A percentile compares a stretch with the other conserved stretches of the same genome.
phyloP scores from a whole-genome alignment of 768 basidiomycete species.

The Leccinum broughii region DNA sequence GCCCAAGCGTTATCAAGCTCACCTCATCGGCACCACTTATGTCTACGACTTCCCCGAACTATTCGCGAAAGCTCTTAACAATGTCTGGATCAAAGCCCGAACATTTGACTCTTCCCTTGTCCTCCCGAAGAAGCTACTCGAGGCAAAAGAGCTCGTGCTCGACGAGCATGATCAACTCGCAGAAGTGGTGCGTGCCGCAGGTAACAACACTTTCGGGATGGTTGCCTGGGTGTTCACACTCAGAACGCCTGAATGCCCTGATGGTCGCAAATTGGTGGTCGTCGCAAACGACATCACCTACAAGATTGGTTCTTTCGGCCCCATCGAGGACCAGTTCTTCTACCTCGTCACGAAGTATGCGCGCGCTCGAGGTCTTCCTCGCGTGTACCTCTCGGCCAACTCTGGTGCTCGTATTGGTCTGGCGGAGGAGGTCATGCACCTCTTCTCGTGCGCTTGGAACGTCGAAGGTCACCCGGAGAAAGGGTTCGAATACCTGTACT shows the following conservation, averaged over 20 bases:
- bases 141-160: constrained; percentile 87
- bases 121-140: constrained; percentile 75
- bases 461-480: constrained; percentile 83
- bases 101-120: constrained; percentile 62
- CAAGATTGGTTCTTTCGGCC: constrained; percentile 98
- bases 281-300: constrained; percentile 98
- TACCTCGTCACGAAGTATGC: constrained; percentile 93
- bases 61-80: constrained; percentile 95
- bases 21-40: constrained; percentile 97
- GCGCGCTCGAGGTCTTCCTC: constrained; percentile 82
- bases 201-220: constrained; percentile 96
- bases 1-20: constrained; percentile 98
- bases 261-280: constrained; percentile 83
- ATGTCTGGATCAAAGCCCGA: constrained; percentile 82
- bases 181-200: constrained; percentile 90
- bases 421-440: constrained; percentile 84
- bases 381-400: constrained; percentile 98
- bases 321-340: constrained; percentile 95
- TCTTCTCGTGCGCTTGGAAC: constrained; percentile 93
- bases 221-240: constrained; percentile 96
- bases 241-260: constrained; percentile 87
- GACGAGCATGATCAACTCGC: constrained; percentile 91
- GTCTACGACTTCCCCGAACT: constrained; percentile 99
- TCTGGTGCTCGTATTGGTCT: constrained; percentile 96
- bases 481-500: constrained; percentile 94